Percentiles rank a stretch among this genome's conserved stretches.
Conservation (phyloP, 305 asterid genomes). For the Euphrasia arctica region DNA sequence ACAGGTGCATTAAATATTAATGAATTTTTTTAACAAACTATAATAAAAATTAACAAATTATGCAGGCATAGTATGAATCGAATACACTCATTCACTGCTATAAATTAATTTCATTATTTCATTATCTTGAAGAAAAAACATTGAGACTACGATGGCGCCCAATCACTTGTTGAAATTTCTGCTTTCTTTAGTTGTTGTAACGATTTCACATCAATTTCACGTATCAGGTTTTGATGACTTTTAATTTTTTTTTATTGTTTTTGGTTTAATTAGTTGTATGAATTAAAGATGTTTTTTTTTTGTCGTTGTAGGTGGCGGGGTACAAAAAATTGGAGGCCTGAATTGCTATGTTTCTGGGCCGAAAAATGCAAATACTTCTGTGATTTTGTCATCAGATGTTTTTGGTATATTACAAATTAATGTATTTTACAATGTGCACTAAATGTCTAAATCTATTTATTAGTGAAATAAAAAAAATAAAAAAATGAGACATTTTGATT, state of each 20-base stretch:
- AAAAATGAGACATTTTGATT: no score
- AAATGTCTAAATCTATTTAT: no score
- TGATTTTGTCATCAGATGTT: not conserved
- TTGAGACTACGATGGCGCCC: not conserved
- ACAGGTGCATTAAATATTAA: no score
- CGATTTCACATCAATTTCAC: not conserved
- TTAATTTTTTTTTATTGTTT: no score
- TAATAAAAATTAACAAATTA: no score
- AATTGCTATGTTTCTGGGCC: not conserved
- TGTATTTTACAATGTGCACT: no score
- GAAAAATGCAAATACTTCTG: not conserved
- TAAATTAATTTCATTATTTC: no score
- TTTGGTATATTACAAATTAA: not conserved
- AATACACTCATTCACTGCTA: no score
- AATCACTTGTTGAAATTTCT: not conserved
- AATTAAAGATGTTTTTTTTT: not conserved
- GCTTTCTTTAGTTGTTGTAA: not conserved
- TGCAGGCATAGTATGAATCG: no score
- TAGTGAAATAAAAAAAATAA: no score
- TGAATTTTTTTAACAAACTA: no score
- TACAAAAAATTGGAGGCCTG: not conserved
- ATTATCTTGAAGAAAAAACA: not conserved
- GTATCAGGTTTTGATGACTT: not conserved
- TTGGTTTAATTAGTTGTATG: no score
- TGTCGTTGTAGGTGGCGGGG: not conserved